phyloP scores from a whole-genome alignment of 768 basidiomycete genomes.

The Calocybe indica region DNA sequence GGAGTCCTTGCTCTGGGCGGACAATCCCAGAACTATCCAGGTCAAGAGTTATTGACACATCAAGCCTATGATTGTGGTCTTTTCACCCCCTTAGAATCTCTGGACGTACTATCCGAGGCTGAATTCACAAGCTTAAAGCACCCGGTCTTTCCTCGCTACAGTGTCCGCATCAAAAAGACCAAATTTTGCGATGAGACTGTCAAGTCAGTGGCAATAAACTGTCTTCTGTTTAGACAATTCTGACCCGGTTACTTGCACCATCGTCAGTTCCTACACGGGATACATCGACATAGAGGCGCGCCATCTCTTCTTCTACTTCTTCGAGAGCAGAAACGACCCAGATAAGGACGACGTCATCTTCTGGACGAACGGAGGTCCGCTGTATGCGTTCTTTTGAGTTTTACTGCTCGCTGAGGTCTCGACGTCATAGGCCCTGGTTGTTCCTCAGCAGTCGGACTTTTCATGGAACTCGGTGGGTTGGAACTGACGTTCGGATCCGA shows the following conservation, averaged over 20 bases:
- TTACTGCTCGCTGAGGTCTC: not conserved
- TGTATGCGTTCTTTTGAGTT: not conserved
- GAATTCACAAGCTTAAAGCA: constrained; percentile 35
- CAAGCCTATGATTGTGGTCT: constrained; percentile 20
- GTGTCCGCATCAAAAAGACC: constrained; percentile 55
- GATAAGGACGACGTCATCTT: constrained; percentile 57
- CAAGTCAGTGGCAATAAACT: constrained; percentile 25
- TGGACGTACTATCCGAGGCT: constrained; percentile 24
- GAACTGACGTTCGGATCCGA: not conserved
- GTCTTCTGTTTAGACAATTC: not conserved
- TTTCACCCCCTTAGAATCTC: constrained; percentile 27
- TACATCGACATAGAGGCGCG: constrained; percentile 62
- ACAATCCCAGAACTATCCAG: not conserved
- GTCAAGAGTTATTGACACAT: not conserved
- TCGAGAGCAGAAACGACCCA: constrained; percentile 61
- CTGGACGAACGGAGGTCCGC: constrained; percentile 43
- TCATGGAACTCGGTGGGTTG: constrained; percentile 67
- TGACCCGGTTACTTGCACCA: not conserved
- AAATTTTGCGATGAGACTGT: constrained; percentile 55
- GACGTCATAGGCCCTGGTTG: constrained; percentile 30
- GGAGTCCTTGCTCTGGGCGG: not conserved
- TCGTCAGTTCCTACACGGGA: constrained; percentile 49
- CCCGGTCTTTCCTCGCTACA: constrained; percentile 44
- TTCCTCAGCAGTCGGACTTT: constrained; percentile 49
- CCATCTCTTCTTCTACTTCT: constrained; percentile 74